Evolutionary conservation across 225 moss, liverwort and hornwort species (phyloP), one percentile per base, ranked within the genome.

Genomic region (Physcomitrium patens): DNA sequence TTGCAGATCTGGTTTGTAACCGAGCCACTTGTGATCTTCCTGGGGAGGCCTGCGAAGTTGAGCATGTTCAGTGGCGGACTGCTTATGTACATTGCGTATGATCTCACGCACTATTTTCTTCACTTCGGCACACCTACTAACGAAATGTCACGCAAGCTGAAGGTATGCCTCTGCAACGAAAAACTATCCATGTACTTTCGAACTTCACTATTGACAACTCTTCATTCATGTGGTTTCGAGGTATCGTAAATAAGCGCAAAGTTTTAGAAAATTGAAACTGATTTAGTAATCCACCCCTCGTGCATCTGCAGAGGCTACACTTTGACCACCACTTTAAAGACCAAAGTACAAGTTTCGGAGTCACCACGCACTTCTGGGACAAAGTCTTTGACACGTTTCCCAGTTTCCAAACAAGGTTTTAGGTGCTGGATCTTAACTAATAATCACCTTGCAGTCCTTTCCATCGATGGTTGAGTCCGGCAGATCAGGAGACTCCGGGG

Each of bases 51-150:
- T 3, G 23, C 74, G 55, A 93, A 82, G 69, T 7, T 75, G 44
- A 82, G 85, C 55, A 52, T 91, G 8, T 77, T 87, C 55, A 85
- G 93, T 16, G 92, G 93, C 0, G 94, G 76, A 0, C 18, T 96
- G 9, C 67, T 96, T 0, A 85, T 90, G 47, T 96, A 96, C 65
- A 87, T 94, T 28, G 79, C 70, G 45, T 96, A 96, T 20, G 93
- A 93, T 57, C 85, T 93, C 42, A 94, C 86, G 0, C 96, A 96
- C 73, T 96, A 94, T 55, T 96, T 89, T 61, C 89, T 96, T 24
- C 96, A 96, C 81, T 96, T 92, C 11, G 93, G 96, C 52, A 83
- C 55, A 0, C 53, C 93, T 0, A 86, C 77, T 78, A 84, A 49
- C 66, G 22, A 73, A 9, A 72, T 54, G 65, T 67, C 85, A 6